Conservation (phyloP, 208 protist genomes). For the Crithidia acanthocephali region DNA sequence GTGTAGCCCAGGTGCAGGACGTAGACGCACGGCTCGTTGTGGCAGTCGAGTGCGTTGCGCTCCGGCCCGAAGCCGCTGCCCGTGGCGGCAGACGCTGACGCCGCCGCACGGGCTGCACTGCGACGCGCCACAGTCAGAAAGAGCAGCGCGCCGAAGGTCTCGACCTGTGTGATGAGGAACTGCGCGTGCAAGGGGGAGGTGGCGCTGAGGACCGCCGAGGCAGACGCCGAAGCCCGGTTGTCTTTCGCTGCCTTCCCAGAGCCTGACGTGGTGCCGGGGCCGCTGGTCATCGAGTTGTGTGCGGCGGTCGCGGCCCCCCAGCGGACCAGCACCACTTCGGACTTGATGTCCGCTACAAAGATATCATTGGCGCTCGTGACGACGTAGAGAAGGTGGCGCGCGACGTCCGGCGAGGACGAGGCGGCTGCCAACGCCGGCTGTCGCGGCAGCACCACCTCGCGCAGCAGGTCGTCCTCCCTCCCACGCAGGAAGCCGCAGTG, state of each 20-base stretch:
- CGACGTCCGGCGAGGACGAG: slow-evolving; percentile 1
- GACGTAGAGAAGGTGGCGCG: slow-evolving; percentile 33
- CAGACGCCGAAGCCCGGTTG: background rate
- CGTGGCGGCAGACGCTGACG: background rate
- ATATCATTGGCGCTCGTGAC: slow-evolving; percentile 38
- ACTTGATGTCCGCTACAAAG: slow-evolving; percentile 34
- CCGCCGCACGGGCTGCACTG: background rate
- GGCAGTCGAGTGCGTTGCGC: slow-evolving; percentile 18
- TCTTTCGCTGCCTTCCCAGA: background rate
- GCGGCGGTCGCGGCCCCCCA: slow-evolving; percentile 17
- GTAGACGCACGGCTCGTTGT: slow-evolving; percentile 34
- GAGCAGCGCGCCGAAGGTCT: slow-evolving; percentile 39
- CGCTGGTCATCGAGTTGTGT: background rate
- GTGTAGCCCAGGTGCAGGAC: slow-evolving; percentile 41
- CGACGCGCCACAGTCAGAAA: slow-evolving; percentile 38
- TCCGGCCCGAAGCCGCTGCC: slow-evolving; percentile 15
- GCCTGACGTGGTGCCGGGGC: background rate
- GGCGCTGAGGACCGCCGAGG: background rate
- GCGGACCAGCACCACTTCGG: slow-evolving; percentile 28
- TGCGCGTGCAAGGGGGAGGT: slow-evolving; percentile 26
- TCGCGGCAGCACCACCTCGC: slow-evolving; percentile 32
- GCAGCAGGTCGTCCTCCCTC: slow-evolving; percentile 37
- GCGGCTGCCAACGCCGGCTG: slow-evolving; percentile 3
- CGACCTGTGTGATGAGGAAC: slow-evolving; percentile 34
- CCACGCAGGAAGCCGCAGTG: slow-evolving; percentile 43